Evolutionary conservation across 23 red algal species (phyloP).

Genomic region (Pyropia haitanensis): DNA sequence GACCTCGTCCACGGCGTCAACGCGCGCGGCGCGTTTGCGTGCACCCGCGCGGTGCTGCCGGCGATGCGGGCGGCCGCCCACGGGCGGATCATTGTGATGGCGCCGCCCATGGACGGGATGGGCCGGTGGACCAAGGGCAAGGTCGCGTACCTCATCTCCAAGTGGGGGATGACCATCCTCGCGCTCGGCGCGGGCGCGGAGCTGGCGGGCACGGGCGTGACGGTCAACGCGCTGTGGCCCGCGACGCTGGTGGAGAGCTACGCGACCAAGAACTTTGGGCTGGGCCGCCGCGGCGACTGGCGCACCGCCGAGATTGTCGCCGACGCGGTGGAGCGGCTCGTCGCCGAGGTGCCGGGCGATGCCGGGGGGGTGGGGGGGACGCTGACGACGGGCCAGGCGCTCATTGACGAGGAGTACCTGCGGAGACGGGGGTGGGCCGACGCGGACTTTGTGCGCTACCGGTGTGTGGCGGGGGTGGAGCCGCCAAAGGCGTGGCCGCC

Average conservation of each 20-base stretch:
- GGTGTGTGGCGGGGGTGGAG: conserved; percentile 58
- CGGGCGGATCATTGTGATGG: conserved; percentile 93
- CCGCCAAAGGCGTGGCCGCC: conserved; percentile 77
- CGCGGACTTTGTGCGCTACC: conserved; percentile 82
- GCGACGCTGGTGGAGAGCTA: conserved; percentile 91
- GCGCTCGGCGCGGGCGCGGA: conserved; percentile 77
- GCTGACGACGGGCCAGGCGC: conserved; percentile 39
- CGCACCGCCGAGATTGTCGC: conserved; percentile 75
- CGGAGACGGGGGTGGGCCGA: conserved; percentile 19
- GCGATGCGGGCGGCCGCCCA: conserved; percentile 60
- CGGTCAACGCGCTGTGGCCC: conserved; percentile 88
- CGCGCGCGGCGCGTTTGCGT: conserved; percentile 74
- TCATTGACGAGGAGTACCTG: conserved; percentile 98
- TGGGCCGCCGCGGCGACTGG: conserved; percentile 77
- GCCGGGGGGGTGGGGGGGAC: too few relatives aligned
- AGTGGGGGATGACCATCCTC: conserved; percentile 99
- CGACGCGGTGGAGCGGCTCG: conserved; percentile 58
- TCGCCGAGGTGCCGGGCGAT: conserved; percentile 39
- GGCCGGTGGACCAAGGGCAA: conserved; percentile 47
- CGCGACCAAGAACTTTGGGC: conserved; percentile 93
- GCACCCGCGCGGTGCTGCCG: conserved; percentile 70
- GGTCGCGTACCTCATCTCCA: conserved; percentile 85
- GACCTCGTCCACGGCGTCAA: conserved; percentile 97
- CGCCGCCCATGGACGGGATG: conserved; percentile 80
- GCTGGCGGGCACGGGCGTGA: conserved; percentile 58